Evolutionary conservation across 768 basidiomycete genomes (phyloP).

Genomic region (Psilocybe cyanescens): DNA sequence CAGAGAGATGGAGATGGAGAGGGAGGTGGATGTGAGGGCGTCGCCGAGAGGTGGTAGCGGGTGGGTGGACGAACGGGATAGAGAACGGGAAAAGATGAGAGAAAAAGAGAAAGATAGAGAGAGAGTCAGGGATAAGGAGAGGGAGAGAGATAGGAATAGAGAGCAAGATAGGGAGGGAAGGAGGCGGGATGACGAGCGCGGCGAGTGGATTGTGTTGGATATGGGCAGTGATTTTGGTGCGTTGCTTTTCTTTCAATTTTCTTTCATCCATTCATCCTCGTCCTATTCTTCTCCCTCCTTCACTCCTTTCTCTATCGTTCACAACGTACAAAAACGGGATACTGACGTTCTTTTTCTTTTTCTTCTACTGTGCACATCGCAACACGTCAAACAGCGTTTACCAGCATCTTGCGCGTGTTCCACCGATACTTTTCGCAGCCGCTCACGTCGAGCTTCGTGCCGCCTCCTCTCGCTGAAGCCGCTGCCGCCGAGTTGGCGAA

Average conservation of each 20-base stretch:
- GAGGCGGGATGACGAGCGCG: conserved; percentile 31
- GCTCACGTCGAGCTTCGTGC: conserved; percentile 45
- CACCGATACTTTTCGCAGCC: conserved; percentile 44
- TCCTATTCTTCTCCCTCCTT: background rate
- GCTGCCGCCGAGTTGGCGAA: background rate
- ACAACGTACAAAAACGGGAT: too few species aligned
- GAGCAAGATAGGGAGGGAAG: background rate
- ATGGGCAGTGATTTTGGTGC: conserved; percentile 50
- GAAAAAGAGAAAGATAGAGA: conserved; percentile 5
- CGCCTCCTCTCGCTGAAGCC: conserved; percentile 1
- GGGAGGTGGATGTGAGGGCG: background rate
- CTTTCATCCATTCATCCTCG: background rate
- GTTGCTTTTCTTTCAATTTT: background rate
- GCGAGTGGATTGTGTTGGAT: conserved; percentile 58
- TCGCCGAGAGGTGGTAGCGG: background rate
- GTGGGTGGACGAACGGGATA: conserved; percentile 6
- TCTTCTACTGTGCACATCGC: conserved; percentile 1
- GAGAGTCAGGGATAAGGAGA: background rate
- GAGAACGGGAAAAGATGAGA: conserved; percentile 1
- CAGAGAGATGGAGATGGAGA: background rate
- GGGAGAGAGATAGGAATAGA: conserved; percentile 7
- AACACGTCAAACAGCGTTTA: conserved; percentile 38
- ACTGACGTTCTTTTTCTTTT: background rate
- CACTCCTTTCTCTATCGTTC: background rate
- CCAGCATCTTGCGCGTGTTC: conserved; percentile 54